Percentiles rank a stretch among this genome's conserved stretches.
Conservation (phyloP, 2,329 filamentous ascomycete genomes). For the Didymella keratinophila region DNA sequence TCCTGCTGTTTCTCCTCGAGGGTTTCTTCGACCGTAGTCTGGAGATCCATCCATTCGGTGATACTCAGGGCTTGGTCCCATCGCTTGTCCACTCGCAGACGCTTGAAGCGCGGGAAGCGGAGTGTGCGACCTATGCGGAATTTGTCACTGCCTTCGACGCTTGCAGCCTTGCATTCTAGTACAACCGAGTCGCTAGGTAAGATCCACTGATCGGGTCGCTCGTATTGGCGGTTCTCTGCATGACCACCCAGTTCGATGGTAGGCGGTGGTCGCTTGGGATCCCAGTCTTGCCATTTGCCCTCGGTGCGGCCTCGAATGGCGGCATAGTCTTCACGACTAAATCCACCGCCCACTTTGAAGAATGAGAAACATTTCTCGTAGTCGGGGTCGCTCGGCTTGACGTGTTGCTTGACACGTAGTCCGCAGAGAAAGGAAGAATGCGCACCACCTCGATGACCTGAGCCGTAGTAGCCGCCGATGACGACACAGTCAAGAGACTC, state of each 20-base stretch:
- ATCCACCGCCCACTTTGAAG: conserved; percentile 96
- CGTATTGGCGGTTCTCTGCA: conserved; percentile 71
- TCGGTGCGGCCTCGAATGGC: conserved; percentile 84
- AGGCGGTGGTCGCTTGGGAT: conserved; percentile 75
- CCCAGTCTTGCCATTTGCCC: conserved; percentile 91
- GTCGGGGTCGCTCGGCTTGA: conserved; percentile 63
- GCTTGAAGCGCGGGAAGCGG: conserved; percentile 89
- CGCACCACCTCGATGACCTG: conserved; percentile 80
- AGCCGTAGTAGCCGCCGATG: conserved; percentile 92
- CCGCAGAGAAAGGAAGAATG: conserved; percentile 92
- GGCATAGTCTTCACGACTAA: conserved; percentile 83
- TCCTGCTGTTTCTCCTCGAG: conserved; percentile 71
- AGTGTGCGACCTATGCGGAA: conserved; percentile 81
- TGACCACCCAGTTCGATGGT: conserved; percentile 81
- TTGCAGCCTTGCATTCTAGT: conserved; percentile 86
- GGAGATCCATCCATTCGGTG: conserved; percentile 78
- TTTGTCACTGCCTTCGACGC: conserved; percentile 74
- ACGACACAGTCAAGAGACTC: conserved; percentile 90
- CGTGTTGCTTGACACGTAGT: conserved; percentile 75
- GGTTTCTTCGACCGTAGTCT: conserved; percentile 73
- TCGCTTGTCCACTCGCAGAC: conserved; percentile 78
- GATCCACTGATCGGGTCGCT: conserved; percentile 93
- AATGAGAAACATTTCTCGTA: conserved; percentile 89
- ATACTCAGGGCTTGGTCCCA: conserved; percentile 84
- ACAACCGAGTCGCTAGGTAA: conserved; percentile 87